Evolutionary conservation across 2,329 filamentous ascomycete species (phyloP).

Genomic region (Diaporthe longicolla): DNA sequence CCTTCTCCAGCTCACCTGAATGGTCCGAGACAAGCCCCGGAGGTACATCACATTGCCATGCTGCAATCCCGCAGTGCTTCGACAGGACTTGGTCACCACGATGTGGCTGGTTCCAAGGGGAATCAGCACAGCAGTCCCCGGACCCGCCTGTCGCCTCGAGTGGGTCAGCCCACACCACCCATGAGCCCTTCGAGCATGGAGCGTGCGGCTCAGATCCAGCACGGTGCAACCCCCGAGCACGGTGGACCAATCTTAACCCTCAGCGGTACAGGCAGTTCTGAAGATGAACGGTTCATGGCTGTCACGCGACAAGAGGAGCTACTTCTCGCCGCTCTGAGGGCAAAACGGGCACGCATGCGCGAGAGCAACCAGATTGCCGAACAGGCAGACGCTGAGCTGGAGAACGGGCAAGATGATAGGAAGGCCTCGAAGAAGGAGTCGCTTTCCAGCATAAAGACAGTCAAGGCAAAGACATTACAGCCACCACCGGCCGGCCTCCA

Average conservation of each 20-base stretch:
- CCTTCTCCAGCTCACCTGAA: constrained; percentile 9
- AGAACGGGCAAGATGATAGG: background rate
- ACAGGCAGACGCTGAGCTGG: background rate
- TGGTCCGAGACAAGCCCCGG: constrained; percentile 20
- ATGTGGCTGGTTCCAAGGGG: constrained; percentile 16
- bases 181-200: constrained; percentile 67
- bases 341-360: constrained; percentile 70
- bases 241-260: constrained; percentile 53
- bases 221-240: constrained; percentile 37
- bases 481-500: constrained; percentile 14
- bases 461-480: constrained; percentile 24
- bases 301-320: constrained; percentile 72
- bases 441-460: constrained; percentile 40
- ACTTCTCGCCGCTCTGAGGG: constrained; percentile 68
- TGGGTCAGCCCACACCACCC: constrained; percentile 61
- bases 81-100: constrained; percentile 33
- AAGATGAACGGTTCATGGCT: constrained; percentile 65
- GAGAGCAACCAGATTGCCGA: constrained; percentile 51
- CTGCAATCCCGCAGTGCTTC: constrained; percentile 33
- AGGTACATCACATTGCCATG: constrained; percentile 40
- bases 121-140: constrained; percentile 40
- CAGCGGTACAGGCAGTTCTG: constrained; percentile 42
- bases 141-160: constrained; percentile 45
- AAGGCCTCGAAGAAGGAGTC: constrained; percentile 40
- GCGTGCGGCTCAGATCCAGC: constrained; percentile 59